Percentiles rank a stretch among this genome's conserved stretches.
Evolutionary conservation across 2,329 filamentous ascomycete genomes (phyloP).

Genomic region (Ophiostoma fasciatum): DNA sequence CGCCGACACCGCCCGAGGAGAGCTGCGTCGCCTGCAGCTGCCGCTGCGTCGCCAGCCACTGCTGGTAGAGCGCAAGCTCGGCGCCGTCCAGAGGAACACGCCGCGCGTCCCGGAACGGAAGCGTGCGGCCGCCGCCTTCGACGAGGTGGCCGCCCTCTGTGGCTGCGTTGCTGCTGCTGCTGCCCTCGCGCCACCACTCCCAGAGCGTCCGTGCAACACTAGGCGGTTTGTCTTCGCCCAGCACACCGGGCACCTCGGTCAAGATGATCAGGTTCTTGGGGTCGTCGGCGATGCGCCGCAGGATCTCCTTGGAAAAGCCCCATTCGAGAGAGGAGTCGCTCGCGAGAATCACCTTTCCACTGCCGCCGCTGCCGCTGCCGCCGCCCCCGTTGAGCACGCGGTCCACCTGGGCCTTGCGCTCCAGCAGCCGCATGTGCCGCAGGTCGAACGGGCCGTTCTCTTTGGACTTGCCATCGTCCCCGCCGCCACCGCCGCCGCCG

Average conservation of each 20-base stretch:
- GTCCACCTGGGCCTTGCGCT: conserved; percentile 66
- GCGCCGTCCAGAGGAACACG: conserved; percentile 55
- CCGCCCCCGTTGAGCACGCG: conserved; percentile 40
- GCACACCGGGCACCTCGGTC: conserved; percentile 53
- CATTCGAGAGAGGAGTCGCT: conserved; percentile 85
- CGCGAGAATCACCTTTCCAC: conserved; percentile 68
- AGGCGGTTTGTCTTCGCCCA: conserved; percentile 28
- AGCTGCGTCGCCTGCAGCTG: conserved; percentile 70
- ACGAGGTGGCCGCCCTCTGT: conserved; percentile 46
- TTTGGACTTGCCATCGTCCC: conserved; percentile 33
- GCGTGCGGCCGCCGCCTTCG: conserved; percentile 45
- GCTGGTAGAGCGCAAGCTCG: conserved; percentile 73
- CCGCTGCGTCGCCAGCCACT: conserved; percentile 78
- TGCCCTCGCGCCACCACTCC: conserved; percentile 54
- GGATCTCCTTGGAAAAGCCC: conserved; percentile 78
- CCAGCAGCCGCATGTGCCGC: conserved; percentile 67
- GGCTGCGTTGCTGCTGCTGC: conserved; percentile 36
- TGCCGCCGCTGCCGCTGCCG: conserved; percentile 29
- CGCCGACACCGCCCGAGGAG: conserved; percentile 24
- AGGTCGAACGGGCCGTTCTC: conserved; percentile 75
- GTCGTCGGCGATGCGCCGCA: conserved; percentile 61
- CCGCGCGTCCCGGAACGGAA: conserved; percentile 46
- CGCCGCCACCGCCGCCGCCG: conserved; percentile 35
- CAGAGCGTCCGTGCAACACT: conserved; percentile 64
- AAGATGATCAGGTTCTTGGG: conserved; percentile 73